phyloP scores from a whole-genome alignment of 2,329 filamentous ascomycete genomes.

The Penicillium sp. region DNA sequence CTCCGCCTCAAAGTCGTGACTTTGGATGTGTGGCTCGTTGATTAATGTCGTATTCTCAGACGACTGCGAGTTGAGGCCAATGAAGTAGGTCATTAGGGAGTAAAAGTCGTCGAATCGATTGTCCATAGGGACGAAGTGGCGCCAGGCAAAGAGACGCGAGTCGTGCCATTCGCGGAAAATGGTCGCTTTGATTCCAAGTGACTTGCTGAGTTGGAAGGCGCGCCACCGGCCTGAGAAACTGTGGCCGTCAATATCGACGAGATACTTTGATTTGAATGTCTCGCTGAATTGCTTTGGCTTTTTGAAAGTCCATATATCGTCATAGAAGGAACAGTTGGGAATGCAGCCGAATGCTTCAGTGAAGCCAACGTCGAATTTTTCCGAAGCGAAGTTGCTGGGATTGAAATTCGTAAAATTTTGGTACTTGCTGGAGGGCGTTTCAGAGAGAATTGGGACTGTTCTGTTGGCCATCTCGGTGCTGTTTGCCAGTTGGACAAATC shows the following conservation, averaged over 20 bases:
- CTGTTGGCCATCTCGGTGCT: constrained; percentile 30
- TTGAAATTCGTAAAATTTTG: constrained; percentile 7
- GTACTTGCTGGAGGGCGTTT: constrained; percentile 20
- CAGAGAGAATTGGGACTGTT: constrained; percentile 31
- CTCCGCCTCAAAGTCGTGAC: constrained; percentile 37
- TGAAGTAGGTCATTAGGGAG: constrained; percentile 53
- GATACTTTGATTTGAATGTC: constrained; percentile 40
- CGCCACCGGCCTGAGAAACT: constrained; percentile 46
- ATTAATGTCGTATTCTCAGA: constrained; percentile 7
- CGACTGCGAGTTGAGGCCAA: constrained; percentile 37
- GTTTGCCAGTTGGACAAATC: constrained; percentile 40
- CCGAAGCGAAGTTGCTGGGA: constrained; percentile 30
- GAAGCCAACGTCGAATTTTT: constrained; percentile 43
- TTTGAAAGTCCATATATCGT: constrained; percentile 23
- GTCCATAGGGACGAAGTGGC: constrained; percentile 57
- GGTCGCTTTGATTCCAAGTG: constrained; percentile 55
- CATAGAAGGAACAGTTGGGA: constrained; percentile 42
- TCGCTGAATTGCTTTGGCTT: constrained; percentile 31
- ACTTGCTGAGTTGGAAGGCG: constrained; percentile 50
- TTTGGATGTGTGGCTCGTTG: constrained; percentile 26
- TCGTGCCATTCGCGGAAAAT: constrained; percentile 60
- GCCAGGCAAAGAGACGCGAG: constrained; percentile 52
- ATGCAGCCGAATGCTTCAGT: constrained; percentile 36
- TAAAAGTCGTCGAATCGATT: constrained; percentile 55
- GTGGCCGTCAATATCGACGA: constrained; percentile 44